Evolutionary conservation across 139 green algal genomes (phyloP).

Genomic region (Trebouxia sp.): DNA sequence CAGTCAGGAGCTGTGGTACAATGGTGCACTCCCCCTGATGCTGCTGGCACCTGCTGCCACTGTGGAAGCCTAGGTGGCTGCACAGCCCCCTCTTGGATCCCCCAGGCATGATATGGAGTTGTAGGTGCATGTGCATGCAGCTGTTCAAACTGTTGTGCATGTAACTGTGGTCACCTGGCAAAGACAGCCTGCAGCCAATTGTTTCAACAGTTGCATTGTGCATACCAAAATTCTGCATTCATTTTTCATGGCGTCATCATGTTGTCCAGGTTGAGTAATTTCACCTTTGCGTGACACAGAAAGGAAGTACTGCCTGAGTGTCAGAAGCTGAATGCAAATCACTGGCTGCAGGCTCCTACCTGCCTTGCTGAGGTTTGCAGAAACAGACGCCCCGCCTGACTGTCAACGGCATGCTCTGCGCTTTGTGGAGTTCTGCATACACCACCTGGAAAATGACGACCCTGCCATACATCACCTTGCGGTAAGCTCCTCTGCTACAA

Average conservation of each 20-base stretch:
- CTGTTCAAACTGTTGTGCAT: no score
- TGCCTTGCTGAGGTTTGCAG: conserved; percentile 76
- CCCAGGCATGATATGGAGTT: conserved; percentile 30
- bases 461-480: conserved; percentile 68
- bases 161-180: no score
- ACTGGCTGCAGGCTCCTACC: conserved; percentile 78
- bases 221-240: no score
- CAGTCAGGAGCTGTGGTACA: conserved; percentile 77
- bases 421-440: conserved; percentile 80
- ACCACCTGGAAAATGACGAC: conserved; percentile 53
- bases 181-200: no score
- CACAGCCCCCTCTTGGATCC: conserved; percentile 61
- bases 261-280: no score
- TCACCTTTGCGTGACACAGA: no score
- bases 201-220: no score
- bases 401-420: conserved; percentile 59
- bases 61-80: conserved; percentile 78
- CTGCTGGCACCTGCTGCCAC: conserved; percentile 48
- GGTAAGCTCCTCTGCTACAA: conserved; percentile 1
- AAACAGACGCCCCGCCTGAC: conserved; percentile 36
- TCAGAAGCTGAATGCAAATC: no score
- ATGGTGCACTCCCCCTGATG: conserved; percentile 76
- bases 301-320: no score
- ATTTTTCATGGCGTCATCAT: no score
- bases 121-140: no score